Conservation (phyloP, 2,329 filamentous ascomycete genomes). For the Neofusicoccum kwambonambiense region DNA sequence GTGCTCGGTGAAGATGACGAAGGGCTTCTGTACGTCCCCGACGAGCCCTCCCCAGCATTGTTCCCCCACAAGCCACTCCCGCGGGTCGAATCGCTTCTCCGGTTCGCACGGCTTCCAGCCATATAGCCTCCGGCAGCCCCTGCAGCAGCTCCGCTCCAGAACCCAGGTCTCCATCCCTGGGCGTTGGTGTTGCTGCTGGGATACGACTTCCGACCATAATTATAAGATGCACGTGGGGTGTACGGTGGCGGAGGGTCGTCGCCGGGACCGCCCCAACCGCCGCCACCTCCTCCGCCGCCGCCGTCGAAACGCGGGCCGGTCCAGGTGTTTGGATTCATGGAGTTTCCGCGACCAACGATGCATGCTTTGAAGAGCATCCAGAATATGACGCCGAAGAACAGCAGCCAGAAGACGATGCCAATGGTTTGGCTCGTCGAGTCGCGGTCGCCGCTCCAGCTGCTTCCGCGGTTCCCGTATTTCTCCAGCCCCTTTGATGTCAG, state of each 20-base stretch:
- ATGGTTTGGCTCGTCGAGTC: constrained; percentile 25
- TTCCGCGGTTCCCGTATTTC: constrained; percentile 61
- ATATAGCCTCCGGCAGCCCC: constrained; percentile 69
- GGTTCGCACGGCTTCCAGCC: constrained; percentile 43
- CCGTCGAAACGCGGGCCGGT: constrained; percentile 24
- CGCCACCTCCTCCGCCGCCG: constrained; percentile 37
- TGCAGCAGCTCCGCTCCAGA: constrained; percentile 68
- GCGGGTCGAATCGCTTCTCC: constrained; percentile 37
- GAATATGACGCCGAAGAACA: constrained; percentile 60
- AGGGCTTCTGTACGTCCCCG: constrained; percentile 31
- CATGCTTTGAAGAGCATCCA: constrained; percentile 64
- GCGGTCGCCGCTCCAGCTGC: constrained; percentile 38
- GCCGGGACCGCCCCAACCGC: constrained; percentile 37
- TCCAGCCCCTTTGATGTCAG: constrained; percentile 75
- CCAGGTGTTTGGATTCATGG: constrained; percentile 19
- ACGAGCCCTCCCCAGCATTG: constrained; percentile 21
- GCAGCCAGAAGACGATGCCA: constrained; percentile 55
- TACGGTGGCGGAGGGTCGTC: constrained; percentile 56
- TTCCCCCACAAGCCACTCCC: constrained; percentile 33
- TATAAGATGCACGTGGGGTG: constrained; percentile 29
- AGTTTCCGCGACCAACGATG: constrained; percentile 20
- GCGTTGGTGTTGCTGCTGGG: constrained; percentile 23
- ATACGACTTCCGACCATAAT: constrained; percentile 22
- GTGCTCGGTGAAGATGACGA: constrained; percentile 39
- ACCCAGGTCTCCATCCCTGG: constrained; percentile 67